These are phyloP conservation scores for Biscogniauxia marginata DNA, from an alignment of 2,329 filamentous ascomycete genomes.

Conservation along the genomic window DNA sequence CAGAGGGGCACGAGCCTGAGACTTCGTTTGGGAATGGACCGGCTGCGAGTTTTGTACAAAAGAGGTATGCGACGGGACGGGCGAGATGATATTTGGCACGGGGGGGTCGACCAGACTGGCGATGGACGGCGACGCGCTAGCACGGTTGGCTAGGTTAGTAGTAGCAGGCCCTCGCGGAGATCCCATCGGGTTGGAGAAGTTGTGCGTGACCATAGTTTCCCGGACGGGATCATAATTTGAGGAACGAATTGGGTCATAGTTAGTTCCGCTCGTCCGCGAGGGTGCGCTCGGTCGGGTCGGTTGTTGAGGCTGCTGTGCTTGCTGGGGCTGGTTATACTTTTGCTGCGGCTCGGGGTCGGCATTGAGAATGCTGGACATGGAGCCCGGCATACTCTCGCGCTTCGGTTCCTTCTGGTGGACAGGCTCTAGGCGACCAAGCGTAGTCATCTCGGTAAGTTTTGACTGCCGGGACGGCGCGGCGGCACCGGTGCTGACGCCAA, in stretches of 20 bases:
- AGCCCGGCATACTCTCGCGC: slow-evolving; percentile 50
- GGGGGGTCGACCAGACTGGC: slow-evolving; percentile 82
- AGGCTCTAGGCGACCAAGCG: slow-evolving; percentile 30
- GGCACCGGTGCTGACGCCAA: slow-evolving; percentile 18
- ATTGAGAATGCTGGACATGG: slow-evolving; percentile 58
- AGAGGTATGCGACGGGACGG: slow-evolving; percentile 36
- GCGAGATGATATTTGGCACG: slow-evolving; percentile 40
- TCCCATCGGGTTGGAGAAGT: slow-evolving; percentile 46
- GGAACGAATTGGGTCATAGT: slow-evolving; percentile 85
- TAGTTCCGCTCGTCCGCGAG: slow-evolving; percentile 69
- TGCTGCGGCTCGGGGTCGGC: slow-evolving; percentile 47
- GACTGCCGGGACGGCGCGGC: slow-evolving; percentile 35
- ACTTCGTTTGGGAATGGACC: slow-evolving; percentile 23
- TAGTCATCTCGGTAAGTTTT: slow-evolving; percentile 40
- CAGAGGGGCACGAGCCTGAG: slow-evolving; percentile 30
- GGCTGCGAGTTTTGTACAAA: slow-evolving; percentile 33
- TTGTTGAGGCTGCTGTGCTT: slow-evolving; percentile 45
- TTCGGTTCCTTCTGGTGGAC: slow-evolving; percentile 48
- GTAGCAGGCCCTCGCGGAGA: slow-evolving; percentile 47
- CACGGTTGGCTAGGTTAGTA: slow-evolving; percentile 54
- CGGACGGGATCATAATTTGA: slow-evolving; percentile 66
- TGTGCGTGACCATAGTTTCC: slow-evolving; percentile 57
- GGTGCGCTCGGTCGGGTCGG: slow-evolving; percentile 39
- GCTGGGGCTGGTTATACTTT: slow-evolving; percentile 44
- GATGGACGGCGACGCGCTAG: slow-evolving; percentile 89